phyloP scores from a whole-genome alignment of 2,329 filamentous ascomycete genomes.

The Aspergillaceae sp. region DNA sequence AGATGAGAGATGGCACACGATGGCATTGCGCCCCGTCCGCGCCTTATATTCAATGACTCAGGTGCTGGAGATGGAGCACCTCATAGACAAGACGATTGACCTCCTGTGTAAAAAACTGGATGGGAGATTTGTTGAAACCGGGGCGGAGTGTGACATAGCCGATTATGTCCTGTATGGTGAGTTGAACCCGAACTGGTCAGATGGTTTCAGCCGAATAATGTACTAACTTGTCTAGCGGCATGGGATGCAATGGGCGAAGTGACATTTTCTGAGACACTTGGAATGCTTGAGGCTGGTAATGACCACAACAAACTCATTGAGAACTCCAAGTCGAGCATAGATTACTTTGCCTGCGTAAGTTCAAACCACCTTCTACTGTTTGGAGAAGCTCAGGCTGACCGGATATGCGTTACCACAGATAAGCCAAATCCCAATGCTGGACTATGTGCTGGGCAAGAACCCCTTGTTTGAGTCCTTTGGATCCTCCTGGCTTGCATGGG shows the following conservation, averaged over 20 bases:
- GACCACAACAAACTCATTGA: constrained; percentile 12
- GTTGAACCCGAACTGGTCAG: neutral
- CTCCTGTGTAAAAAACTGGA: constrained; percentile 24
- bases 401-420: neutral
- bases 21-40: constrained; percentile 29
- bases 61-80: constrained; percentile 14
- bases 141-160: constrained; percentile 29
- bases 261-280: constrained; percentile 16
- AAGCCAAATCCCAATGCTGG: neutral
- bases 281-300: constrained; percentile 14
- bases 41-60: constrained; percentile 26
- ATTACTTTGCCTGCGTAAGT: constrained; percentile 12
- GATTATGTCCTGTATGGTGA: constrained; percentile 28
- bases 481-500: neutral
- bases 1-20: constrained; percentile 27
- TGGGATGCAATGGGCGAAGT: constrained; percentile 15
- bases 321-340: constrained; percentile 10
- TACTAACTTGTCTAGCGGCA: constrained; percentile 3
- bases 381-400: neutral
- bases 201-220: neutral
- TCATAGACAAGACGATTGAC: constrained; percentile 21
- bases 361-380: neutral
- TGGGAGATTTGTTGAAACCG: constrained; percentile 18
- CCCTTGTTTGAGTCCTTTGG: neutral
- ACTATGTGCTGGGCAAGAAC: neutral